These are phyloP conservation scores for Cadophora malorum DNA, from an alignment of 2,329 filamentous ascomycete species.

Conservation along the genomic window DNA sequence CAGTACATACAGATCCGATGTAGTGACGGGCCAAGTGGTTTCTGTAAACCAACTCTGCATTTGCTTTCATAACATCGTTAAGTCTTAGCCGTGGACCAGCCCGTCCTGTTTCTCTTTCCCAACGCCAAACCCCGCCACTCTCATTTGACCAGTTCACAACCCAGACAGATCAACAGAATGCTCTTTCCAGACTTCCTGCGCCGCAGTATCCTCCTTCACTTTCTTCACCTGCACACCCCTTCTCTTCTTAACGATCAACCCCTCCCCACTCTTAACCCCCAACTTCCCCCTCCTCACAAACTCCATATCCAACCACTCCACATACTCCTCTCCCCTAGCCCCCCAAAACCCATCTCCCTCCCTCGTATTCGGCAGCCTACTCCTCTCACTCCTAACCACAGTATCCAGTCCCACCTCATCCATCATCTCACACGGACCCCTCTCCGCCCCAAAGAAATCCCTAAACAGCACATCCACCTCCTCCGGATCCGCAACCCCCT, in stretches of 20 bases:
- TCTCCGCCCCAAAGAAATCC: constrained; percentile 43
- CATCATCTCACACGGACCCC: constrained; percentile 50
- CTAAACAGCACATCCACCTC: constrained; percentile 48
- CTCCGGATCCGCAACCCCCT: constrained; percentile 46
- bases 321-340: constrained; percentile 18
- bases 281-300: constrained; percentile 45
- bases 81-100: constrained; percentile 9
- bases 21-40: too few relatives aligned
- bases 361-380: constrained; percentile 43
- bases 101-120: constrained; percentile 6
- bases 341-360: constrained; percentile 17
- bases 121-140: neutral
- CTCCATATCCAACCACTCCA: constrained; percentile 42
- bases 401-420: constrained; percentile 51
- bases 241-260: constrained; percentile 28
- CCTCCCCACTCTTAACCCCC: constrained; percentile 46
- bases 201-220: constrained; percentile 35
- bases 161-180: constrained; percentile 31
- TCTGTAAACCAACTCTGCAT: too few relatives aligned
- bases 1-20: too few relatives aligned
- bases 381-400: constrained; percentile 48
- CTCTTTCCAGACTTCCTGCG: constrained; percentile 27
- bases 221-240: constrained; percentile 29
- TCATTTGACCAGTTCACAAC: neutral
- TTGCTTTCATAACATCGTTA: neutral